Evolutionary conservation across 2,329 filamentous ascomycete genomes (phyloP).

Genomic region (Apiospora koreana): DNA sequence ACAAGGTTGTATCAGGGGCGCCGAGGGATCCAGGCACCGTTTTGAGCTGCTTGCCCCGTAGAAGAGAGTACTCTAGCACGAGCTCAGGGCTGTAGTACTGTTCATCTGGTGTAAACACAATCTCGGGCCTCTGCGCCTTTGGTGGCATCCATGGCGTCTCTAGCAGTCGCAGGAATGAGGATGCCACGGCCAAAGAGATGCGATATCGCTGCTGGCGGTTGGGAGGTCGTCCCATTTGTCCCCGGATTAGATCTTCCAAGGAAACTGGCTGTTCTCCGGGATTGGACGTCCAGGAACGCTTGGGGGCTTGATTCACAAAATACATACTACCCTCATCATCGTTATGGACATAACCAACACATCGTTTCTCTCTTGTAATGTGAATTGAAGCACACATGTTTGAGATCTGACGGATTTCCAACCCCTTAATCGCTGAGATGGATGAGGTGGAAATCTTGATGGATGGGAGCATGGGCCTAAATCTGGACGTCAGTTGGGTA

Average conservation of each 20-base stretch:
- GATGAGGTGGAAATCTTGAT: too few relatives aligned
- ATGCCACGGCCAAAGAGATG: constrained; percentile 25
- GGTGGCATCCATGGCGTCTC: constrained; percentile 23
- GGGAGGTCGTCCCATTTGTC: background rate
- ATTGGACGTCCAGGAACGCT: too few relatives aligned
- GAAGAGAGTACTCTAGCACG: background rate
- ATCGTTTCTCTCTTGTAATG: too few relatives aligned
- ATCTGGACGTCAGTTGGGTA: too few relatives aligned
- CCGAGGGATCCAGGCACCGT: too few relatives aligned
- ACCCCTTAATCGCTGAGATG: too few relatives aligned
- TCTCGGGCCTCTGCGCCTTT: background rate
- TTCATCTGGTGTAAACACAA: background rate
- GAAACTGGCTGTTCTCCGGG: too few relatives aligned
- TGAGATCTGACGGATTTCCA: too few relatives aligned
- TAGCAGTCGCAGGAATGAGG: constrained; percentile 28
- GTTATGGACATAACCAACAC: too few relatives aligned
- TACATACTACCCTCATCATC: background rate
- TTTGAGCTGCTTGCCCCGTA: background rate
- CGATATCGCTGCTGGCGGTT: constrained; percentile 23
- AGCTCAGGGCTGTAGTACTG: background rate
- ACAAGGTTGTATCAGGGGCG: background rate
- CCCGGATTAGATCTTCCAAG: background rate
- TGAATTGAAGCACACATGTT: too few relatives aligned
- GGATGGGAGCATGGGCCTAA: too few relatives aligned
- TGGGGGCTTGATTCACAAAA: background rate